Conservation (phyloP, 805 yeast species). For the Starmerella cellae region DNA sequence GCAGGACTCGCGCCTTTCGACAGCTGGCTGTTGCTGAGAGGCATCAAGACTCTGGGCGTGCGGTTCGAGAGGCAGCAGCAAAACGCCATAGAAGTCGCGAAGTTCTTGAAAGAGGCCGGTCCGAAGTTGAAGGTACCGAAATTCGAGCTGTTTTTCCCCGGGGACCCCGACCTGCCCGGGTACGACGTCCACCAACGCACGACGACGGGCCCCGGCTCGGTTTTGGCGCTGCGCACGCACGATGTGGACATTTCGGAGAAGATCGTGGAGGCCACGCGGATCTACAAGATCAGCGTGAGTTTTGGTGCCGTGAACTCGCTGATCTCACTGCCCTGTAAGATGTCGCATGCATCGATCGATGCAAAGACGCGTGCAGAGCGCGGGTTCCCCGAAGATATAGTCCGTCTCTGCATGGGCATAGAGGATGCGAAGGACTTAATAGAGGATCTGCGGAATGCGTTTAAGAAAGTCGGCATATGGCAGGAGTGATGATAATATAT, state of each 20-base stretch:
- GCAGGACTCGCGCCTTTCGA: constrained; percentile 88
- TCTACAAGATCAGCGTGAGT: constrained; percentile 82
- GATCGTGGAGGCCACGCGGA: constrained; percentile 59
- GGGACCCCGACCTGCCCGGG: constrained; percentile 68
- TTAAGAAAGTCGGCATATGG: constrained; percentile 43
- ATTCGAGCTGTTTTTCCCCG: constrained; percentile 74
- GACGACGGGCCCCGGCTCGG: constrained; percentile 82
- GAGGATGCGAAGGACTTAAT: constrained; percentile 72
- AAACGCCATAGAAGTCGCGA: constrained; percentile 64
- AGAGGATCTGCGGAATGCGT: constrained; percentile 62
- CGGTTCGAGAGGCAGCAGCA: constrained; percentile 79
- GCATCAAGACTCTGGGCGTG: constrained; percentile 75
- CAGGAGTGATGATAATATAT: too few relatives aligned
- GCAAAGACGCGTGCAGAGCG: constrained; percentile 75
- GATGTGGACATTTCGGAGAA: constrained; percentile 48
- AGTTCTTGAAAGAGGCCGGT: constrained; percentile 53
- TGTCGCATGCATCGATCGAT: constrained; percentile 96
- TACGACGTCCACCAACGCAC: constrained; percentile 62
- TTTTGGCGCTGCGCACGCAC: constrained; percentile 79
- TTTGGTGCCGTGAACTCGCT: constrained; percentile 90
- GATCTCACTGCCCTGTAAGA: constrained; percentile 84
- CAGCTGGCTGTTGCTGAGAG: constrained; percentile 77
- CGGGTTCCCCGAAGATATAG: constrained; percentile 82
- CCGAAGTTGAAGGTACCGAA: constrained; percentile 9
- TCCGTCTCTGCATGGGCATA: constrained; percentile 83